A percentile compares a stretch with the other conserved stretches of the same genome.
phyloP scores from a whole-genome alignment of 2,329 filamentous ascomycete species.

The Leptographium galeiforme region DNA sequence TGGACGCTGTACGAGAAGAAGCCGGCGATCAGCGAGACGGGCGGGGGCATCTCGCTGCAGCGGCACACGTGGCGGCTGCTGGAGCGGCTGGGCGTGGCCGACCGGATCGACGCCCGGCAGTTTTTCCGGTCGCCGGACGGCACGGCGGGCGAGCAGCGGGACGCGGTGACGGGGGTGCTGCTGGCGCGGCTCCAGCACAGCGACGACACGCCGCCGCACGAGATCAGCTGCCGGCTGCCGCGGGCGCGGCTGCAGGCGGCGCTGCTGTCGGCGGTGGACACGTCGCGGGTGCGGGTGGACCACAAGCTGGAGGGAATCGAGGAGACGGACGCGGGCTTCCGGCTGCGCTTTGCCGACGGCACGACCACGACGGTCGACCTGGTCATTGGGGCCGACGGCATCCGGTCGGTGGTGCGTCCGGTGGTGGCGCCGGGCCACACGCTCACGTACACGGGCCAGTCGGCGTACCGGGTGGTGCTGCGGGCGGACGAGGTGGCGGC shows the following conservation, averaged over 20 bases:
- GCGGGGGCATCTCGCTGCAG: slow-evolving; percentile 23
- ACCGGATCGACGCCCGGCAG: slow-evolving; percentile 18
- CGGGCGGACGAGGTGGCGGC: slow-evolving; percentile 13
- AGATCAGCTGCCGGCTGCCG: slow-evolving; percentile 16
- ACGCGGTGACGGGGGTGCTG: slow-evolving; percentile 19
- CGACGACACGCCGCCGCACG: slow-evolving; percentile 14
- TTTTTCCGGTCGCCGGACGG: slow-evolving; percentile 16
- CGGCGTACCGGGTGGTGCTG: slow-evolving; percentile 20
- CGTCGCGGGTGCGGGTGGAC: slow-evolving; percentile 27
- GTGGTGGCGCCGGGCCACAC: slow-evolving; percentile 26
- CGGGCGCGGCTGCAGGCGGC: slow-evolving; percentile 32
- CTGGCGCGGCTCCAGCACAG: slow-evolving; percentile 13
- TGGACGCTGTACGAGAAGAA: slow-evolving; percentile 15
- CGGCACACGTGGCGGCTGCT: slow-evolving; percentile 22
- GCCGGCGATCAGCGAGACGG: slow-evolving; percentile 19
- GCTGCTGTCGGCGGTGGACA: slow-evolving; percentile 30
- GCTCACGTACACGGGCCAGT: slow-evolving; percentile 28
- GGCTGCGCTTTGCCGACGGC: slow-evolving; percentile 30
- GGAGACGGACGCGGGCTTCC: slow-evolving; percentile 19
- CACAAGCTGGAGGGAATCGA: slow-evolving; percentile 24
- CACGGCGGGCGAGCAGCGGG: slow-evolving; percentile 17
- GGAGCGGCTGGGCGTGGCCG: slow-evolving; percentile 18
- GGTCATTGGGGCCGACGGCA: slow-evolving; percentile 15
- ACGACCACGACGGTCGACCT: slow-evolving; percentile 12
- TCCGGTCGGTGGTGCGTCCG: slow-evolving; percentile 16